Evolutionary conservation across 805 yeast species (phyloP).

Genomic region (Kazachstania africana): DNA sequence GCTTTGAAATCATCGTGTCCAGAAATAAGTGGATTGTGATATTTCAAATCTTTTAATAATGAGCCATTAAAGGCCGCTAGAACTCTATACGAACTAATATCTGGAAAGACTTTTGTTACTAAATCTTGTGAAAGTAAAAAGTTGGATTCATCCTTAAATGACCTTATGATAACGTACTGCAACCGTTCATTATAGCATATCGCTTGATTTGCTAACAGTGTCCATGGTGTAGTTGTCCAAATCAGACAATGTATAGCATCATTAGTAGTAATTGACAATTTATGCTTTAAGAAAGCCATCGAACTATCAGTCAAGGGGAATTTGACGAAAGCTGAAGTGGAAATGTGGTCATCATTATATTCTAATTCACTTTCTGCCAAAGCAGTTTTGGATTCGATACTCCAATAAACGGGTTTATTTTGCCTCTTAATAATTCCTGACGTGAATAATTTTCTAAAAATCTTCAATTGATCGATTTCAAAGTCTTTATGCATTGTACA

Average conservation of each 20-base stretch:
- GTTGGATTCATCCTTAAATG: slow-evolving; percentile 33
- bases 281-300: neutral
- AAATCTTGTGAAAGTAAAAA: slow-evolving; percentile 33
- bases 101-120: too few relatives aligned
- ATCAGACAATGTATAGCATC: slow-evolving; percentile 35
- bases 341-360: slow-evolving; percentile 59
- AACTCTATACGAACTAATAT: slow-evolving; percentile 11
- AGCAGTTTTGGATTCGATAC: slow-evolving; percentile 87
- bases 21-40: slow-evolving; percentile 44
- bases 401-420: slow-evolving; percentile 95
- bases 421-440: slow-evolving; percentile 68
- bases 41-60: slow-evolving; percentile 31
- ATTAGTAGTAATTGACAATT: slow-evolving; percentile 2
- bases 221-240: slow-evolving; percentile 99
- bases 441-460: slow-evolving; percentile 55
- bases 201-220: slow-evolving; percentile 78
- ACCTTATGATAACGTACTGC: slow-evolving; percentile 40
- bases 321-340: slow-evolving; percentile 56
- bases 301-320: slow-evolving; percentile 40
- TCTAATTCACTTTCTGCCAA: slow-evolving; percentile 94
- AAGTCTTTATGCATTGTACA: slow-evolving; percentile 59
- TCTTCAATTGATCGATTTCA: slow-evolving; percentile 62
- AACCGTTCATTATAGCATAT: slow-evolving; percentile 55
- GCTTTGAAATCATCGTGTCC: slow-evolving; percentile 26
- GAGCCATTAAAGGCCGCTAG: slow-evolving; percentile 31